Conservation (phyloP, 2,329 filamentous ascomycete species). For the Apiospora kogelbergensis region DNA sequence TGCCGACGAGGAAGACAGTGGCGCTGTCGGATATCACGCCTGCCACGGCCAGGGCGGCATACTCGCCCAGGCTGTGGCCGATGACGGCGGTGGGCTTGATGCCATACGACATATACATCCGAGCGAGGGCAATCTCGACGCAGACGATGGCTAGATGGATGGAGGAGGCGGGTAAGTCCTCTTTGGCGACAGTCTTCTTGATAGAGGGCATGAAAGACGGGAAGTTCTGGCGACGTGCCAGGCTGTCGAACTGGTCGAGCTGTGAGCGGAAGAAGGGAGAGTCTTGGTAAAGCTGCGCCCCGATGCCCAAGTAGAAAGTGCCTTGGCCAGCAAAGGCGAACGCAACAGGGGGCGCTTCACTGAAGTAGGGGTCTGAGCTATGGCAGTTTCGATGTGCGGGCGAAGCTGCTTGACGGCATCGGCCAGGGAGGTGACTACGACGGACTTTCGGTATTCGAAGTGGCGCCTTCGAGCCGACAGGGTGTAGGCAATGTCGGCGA, state of each 20-base stretch:
- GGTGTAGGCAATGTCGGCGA: conserved; percentile 52
- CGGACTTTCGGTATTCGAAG: not conserved
- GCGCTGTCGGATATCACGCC: conserved; percentile 59
- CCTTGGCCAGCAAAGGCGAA: conserved; percentile 50
- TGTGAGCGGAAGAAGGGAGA: not conserved
- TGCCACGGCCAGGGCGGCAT: conserved; percentile 58
- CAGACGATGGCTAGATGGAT: conserved; percentile 24
- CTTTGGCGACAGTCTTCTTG: not conserved
- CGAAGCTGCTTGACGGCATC: not conserved
- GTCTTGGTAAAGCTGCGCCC: not conserved
- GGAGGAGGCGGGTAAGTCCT: not conserved
- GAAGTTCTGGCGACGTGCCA: conserved; percentile 31
- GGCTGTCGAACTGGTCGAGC: not conserved
- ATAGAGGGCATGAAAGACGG: conserved; percentile 42
- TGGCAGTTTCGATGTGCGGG: not conserved
- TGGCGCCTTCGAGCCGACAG: conserved; percentile 45
- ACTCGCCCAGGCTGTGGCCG: conserved; percentile 58
- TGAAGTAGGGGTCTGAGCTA: not conserved
- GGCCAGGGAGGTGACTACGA: not conserved
- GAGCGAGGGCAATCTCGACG: conserved; percentile 35
- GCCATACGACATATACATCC: conserved; percentile 35
- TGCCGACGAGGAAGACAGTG: conserved; percentile 59
- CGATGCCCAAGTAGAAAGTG: conserved; percentile 21
- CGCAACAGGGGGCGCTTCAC: conserved; percentile 23
- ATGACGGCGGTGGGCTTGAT: conserved; percentile 41